Evolutionary conservation across 2,329 filamentous ascomycete genomes (phyloP).

Genomic region (Zymoseptoria brevis): DNA sequence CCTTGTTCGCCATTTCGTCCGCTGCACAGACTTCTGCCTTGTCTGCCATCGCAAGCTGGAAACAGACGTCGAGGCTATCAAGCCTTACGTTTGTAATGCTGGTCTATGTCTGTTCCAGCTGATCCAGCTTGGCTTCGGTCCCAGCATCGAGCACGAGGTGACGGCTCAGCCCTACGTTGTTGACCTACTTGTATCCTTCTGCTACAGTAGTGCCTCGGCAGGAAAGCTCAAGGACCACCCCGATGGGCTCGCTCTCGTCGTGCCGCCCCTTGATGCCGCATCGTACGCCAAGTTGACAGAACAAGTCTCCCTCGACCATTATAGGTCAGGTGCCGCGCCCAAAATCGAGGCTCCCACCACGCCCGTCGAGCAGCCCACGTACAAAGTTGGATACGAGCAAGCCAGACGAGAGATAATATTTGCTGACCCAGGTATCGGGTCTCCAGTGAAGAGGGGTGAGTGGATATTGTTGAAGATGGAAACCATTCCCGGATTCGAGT

Average conservation of each 20-base stretch:
- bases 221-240: conserved; percentile 48
- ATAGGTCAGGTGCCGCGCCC: background rate
- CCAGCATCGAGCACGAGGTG: conserved; percentile 79
- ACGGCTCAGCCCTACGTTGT: conserved; percentile 66
- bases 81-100: conserved; percentile 66
- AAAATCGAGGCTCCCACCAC: background rate
- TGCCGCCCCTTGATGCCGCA: conserved; percentile 35
- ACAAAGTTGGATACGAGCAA: conserved; percentile 28
- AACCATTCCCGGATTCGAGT: conserved; percentile 10
- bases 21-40: conserved; percentile 79
- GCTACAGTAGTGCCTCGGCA: conserved; percentile 52
- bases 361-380: background rate
- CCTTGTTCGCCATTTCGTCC: conserved; percentile 64
- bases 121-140: conserved; percentile 75
- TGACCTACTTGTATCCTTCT: conserved; percentile 76
- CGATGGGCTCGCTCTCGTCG: conserved; percentile 47
- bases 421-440: conserved; percentile 15
- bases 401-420: conserved; percentile 38
- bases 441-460: conserved; percentile 38
- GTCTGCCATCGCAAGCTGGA: conserved; percentile 67
- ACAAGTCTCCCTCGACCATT: background rate
- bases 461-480: conserved; percentile 41
- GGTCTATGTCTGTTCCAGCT: conserved; percentile 80
- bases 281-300: conserved; percentile 6
- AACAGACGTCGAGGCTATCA: conserved; percentile 59